Evolutionary conservation across 2,329 filamentous ascomycete species (phyloP), one percentile per base, ranked within the genome.

Genomic region (Daldinia sp.): DNA sequence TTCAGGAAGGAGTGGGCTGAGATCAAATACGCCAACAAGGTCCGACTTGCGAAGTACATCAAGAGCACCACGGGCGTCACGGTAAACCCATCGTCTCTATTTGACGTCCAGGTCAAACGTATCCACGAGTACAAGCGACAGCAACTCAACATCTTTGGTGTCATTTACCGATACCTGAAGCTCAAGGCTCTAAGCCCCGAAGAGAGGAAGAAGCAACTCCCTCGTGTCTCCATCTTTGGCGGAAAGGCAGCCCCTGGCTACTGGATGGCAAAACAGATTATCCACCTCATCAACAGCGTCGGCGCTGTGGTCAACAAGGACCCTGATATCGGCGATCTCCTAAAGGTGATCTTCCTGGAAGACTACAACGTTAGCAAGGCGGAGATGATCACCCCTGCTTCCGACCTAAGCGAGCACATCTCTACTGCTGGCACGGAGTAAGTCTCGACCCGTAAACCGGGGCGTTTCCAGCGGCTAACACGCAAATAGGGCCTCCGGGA

Each of bases 361-460:
- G 95, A 99, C 79, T 99, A 99, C 86, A 99, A 99, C 70, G 95
- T 99, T 74, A 97, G 93, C 87, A 99, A 99, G 83, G 95, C 95
- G 2, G 95, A 99, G 80, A 94, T 98, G 74, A 97, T 99, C 73
- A 87, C 87, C 68, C 95, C 95, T 10, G 95, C 95, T 10, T 97
- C 93, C 17, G 95, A 99, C 73, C 90, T 99, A 73, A 97, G 93
- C 79, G 95, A 99, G 82, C 95, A 99, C 77, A 99, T 99, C 74
- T 98, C 95, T 2, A 99, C 95, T 21, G 95, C 95, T 34, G 95
- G 95, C 50, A 99, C 95, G 1, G 95, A 99, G 84, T 86, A 76
- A 77, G 83, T 80, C 41, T 60, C 3, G 9, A 7, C 15, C 11
- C 39, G 37, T 48, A 37, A 17, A 56, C 29, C 11, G 7, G 8